Conservation (phyloP, 805 yeast genomes). For the Myxozyma lipomycoides region DNA sequence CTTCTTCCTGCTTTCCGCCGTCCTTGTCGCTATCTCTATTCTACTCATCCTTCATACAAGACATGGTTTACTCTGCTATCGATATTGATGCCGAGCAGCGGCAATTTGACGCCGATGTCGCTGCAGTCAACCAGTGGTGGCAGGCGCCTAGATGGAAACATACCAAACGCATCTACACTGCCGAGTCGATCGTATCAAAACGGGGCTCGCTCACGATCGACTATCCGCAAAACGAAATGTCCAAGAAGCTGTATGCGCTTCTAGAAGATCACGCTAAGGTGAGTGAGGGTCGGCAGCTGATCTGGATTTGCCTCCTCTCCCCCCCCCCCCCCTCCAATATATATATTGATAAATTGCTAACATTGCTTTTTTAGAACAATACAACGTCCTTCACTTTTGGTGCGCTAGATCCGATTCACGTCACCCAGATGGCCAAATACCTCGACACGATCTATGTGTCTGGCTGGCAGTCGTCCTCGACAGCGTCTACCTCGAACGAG, state of each 20-base stretch:
- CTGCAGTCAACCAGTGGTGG: constrained; percentile 87
- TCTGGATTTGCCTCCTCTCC: too few species aligned
- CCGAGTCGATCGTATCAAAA: constrained; percentile 85
- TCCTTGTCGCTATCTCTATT: too few species aligned
- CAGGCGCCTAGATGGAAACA: constrained; percentile 83
- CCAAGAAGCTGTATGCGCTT: constrained; percentile 72
- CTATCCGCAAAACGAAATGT: constrained; percentile 73
- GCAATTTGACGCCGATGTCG: constrained; percentile 62
- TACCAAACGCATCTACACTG: constrained; percentile 81
- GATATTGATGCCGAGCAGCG: constrained; percentile 60
- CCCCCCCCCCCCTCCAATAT: too few species aligned
- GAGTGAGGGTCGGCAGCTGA: background rate
- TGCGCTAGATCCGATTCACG: constrained; percentile 93
- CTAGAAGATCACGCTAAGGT: constrained; percentile 68
- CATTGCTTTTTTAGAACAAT: too few species aligned
- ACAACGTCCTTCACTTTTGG: constrained; percentile 88
- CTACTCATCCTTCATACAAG: too few species aligned
- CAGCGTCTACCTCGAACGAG: constrained; percentile 95
- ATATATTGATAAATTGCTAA: background rate
- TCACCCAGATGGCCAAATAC: constrained; percentile 94
- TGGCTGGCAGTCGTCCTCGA: constrained; percentile 98
- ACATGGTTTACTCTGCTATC: constrained; percentile 51
- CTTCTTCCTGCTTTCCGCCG: too few species aligned
- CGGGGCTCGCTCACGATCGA: constrained; percentile 68
- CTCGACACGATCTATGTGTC: constrained; percentile 89